Evolutionary conservation across 2,329 filamentous ascomycete species (phyloP).

Genomic region (Spiromastix sp.): DNA sequence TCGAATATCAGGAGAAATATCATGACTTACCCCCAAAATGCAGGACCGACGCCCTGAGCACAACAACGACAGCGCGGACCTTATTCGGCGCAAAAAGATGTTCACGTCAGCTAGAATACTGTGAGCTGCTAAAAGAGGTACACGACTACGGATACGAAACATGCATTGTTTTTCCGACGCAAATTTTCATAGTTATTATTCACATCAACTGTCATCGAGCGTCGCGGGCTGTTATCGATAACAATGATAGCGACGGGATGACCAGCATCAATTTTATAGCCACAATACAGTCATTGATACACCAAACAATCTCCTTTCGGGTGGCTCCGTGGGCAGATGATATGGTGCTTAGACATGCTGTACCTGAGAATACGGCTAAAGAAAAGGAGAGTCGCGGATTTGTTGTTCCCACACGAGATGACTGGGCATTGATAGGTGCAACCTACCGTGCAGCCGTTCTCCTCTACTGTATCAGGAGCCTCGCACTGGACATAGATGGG

Average conservation of each 20-base stretch:
- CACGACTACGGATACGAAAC: slow-evolving; percentile 11
- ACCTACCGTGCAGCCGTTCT: slow-evolving; percentile 10
- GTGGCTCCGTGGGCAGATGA: slow-evolving; percentile 7
- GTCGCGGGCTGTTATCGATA: background rate
- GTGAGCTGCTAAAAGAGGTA: slow-evolving; percentile 5
- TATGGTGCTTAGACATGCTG: slow-evolving; percentile 6
- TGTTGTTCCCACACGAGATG: slow-evolving; percentile 7
- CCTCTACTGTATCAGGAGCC: slow-evolving; percentile 10
- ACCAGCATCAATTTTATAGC: background rate
- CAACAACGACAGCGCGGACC: slow-evolving; percentile 5
- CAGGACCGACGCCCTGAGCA: slow-evolving; percentile 11
- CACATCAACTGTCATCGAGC: slow-evolving; percentile 11
- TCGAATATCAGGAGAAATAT: too few relatives aligned
- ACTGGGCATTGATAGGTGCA: slow-evolving; percentile 11
- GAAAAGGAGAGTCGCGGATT: slow-evolving; percentile 6
- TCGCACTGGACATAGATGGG: slow-evolving; percentile 9
- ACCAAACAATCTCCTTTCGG: slow-evolving; percentile 10
- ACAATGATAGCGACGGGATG: background rate
- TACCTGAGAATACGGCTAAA: background rate
- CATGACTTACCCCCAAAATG: background rate
- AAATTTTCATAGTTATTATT: slow-evolving; percentile 10
- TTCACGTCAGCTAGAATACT: slow-evolving; percentile 9
- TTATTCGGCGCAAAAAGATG: slow-evolving; percentile 7
- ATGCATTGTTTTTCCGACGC: slow-evolving; percentile 10
- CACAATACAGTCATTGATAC: slow-evolving; percentile 3